Percentiles rank a stretch among this genome's conserved stretches.
Evolutionary conservation across 2,329 filamentous ascomycete species (phyloP).

Genomic region (Xylaria polymorpha): DNA sequence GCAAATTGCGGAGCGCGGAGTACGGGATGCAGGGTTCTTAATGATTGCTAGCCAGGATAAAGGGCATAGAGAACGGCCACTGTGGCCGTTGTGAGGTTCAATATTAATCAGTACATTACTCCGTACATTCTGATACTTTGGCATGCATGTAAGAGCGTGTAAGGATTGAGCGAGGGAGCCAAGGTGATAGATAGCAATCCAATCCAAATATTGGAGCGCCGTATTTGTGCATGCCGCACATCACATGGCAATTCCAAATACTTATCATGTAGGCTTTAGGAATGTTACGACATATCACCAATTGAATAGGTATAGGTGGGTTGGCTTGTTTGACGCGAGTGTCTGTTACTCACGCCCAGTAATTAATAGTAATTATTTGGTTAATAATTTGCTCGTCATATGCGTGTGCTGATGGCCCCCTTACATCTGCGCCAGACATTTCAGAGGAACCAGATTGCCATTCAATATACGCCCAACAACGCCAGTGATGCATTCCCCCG

Average conservation of each 20-base stretch:
- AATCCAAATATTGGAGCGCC: constrained; percentile 14
- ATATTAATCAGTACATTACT: background rate
- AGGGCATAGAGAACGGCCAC: constrained; percentile 13
- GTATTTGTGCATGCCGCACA: constrained; percentile 22
- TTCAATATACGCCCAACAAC: constrained; percentile 31
- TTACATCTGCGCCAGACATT: constrained; percentile 22
- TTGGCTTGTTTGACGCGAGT: constrained; percentile 33
- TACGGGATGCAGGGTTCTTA: constrained; percentile 1
- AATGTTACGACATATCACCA: constrained; percentile 27
- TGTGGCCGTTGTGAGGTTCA: constrained; percentile 19
- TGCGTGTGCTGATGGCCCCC: constrained; percentile 22
- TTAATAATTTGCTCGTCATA: constrained; percentile 27
- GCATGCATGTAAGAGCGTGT: constrained; percentile 16
- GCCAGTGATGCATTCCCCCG: constrained; percentile 32
- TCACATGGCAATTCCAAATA: constrained; percentile 39
- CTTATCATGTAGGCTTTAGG: constrained; percentile 23
- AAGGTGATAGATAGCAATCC: background rate
- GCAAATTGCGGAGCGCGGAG: constrained; percentile 12
- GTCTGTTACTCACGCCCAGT: constrained; percentile 34
- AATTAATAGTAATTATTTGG: constrained; percentile 39
- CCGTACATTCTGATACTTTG: constrained; percentile 1
- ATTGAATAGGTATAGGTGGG: constrained; percentile 19
- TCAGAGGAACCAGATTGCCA: constrained; percentile 12
- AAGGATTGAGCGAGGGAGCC: constrained; percentile 1
- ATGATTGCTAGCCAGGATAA: background rate